These are phyloP conservation scores for Arachis monticola DNA, from an alignment of 331 rosid genomes.

Conservation along the genomic window DNA sequence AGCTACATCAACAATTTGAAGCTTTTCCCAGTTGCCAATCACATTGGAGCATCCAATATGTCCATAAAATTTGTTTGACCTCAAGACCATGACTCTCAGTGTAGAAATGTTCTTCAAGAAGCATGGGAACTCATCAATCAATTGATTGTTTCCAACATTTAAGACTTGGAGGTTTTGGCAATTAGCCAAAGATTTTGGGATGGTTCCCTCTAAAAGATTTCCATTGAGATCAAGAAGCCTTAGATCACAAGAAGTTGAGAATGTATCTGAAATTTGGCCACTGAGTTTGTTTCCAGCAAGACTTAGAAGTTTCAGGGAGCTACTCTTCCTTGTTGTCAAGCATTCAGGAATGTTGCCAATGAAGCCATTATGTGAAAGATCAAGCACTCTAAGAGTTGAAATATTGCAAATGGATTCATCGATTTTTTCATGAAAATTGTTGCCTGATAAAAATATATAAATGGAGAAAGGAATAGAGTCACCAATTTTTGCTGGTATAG, in stretches of 20 bases:
- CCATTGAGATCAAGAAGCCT: too few species aligned
- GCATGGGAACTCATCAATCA: constrained; percentile 35
- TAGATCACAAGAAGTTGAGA: too few species aligned
- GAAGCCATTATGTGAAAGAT: constrained; percentile 33
- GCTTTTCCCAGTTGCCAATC: too few species aligned
- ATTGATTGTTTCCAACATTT: constrained; percentile 35
- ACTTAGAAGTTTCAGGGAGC: neutral
- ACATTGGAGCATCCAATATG: constrained; percentile 22
- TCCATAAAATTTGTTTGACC: constrained; percentile 34
- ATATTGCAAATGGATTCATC: constrained; percentile 51
- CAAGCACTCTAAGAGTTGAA: constrained; percentile 32
- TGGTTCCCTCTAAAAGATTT: too few species aligned
- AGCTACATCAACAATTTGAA: too few species aligned
- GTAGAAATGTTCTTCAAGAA: constrained; percentile 31
- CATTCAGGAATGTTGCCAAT: constrained; percentile 32
- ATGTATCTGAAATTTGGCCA: too few species aligned
- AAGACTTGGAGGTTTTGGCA: constrained; percentile 30
- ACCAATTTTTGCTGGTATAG: constrained; percentile 14
- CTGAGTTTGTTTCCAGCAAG: constrained; percentile 31
- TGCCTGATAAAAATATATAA: constrained; percentile 30
- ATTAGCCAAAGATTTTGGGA: neutral
- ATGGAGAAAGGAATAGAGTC: neutral
- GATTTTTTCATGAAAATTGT: constrained; percentile 27
- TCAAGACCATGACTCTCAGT: constrained; percentile 15
- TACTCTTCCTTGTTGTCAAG: neutral